Base-by-base conservation (phyloP, 228 moss, liverwort and hornwort species). In the Sphagnum fallax region DNA sequence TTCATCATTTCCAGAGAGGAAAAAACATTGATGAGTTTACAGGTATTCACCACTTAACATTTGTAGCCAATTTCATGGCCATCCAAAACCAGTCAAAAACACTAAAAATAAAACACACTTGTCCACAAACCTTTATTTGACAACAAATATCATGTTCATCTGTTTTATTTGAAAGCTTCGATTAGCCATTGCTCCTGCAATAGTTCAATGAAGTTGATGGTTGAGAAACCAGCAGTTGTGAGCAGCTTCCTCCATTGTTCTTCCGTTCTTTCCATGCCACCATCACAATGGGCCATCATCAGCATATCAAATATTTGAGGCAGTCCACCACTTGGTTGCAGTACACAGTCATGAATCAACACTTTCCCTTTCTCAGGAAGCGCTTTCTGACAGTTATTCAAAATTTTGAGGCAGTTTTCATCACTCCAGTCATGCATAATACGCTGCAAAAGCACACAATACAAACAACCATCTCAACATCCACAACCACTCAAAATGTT, bases 371-470 rank as follows among this genome's bases (percentile, higher is more conserved):
- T 8, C 0, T 58, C 79, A 0, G 87, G 85, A 32, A 83, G 52
- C 0, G 83, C 74, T n/a, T 71, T 67, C 61, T 74, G 49, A 48
- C 93, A 93, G 5, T 81, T 89, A 52, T 55, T 78, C 77, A 91
- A 67, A 62, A 93, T 80, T 62, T 77, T 65, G 50, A 87, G 10
- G 71, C 83, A 80, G 47, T 64, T 78, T 63, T 87, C 82, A 49
- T 91, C 89, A 6, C 72, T 57, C 93, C 91, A 93, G 59, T 89
- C 87, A 10, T 93, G 89, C 73, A 91, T 50, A 16, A 89, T 89
- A 64, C 77, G 74, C 89, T 89, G 80, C 32, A 68, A 72, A 64
- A 6, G 53, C 15, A 74, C 16, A 69, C 2, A 7, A 61, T 64
- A 32, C 32, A 32, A 32, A 32, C 32, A 32, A 32, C 32, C 32